Evolutionary conservation across 257 asterid species (phyloP), one percentile per base, ranked within the genome.

Genomic region (Nyctanthes arbortristis): DNA sequence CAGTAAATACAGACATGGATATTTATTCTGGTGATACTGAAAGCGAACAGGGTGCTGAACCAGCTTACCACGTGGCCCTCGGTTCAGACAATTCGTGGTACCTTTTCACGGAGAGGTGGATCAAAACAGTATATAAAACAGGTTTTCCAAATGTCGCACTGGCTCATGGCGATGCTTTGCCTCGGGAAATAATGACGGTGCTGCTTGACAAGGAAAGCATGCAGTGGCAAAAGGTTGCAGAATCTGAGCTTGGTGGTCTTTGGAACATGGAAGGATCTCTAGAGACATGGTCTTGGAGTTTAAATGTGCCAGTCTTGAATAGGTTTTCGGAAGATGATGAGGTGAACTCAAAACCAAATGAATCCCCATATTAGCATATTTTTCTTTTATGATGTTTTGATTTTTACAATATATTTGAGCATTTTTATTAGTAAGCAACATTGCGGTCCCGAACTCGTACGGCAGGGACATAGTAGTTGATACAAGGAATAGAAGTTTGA

Each of bases 231-330:
- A 94, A 84, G 84, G 81, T 91, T 57, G 92, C 89, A 28, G 95
- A 86, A 76, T 94, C 97, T 73, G 97, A 84, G 67, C 77, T 86
- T 72, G 97, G 99, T 69, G 92, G 87, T 73, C 82, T 94, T 31
- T 91, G 96, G 97, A 69, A 87, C 88, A 89, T 81, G 96, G 97
- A 89, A 67, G 99, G 99, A 80, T 91, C 97, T 67, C 90, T 91
- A 6, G 97, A 94, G 81, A 94, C 97, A 13, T 94, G 99, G 99
- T 91, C 99, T 73, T 94, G 99, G 97, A 94, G 99, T 81, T 81
- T 94, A 79, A 94, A 94, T 56, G 99, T 94, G 75, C 97, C 96
- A 61, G 95, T 93, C 45, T 76, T 86, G 73, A 93, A 94, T 80
- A 93, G 96, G 81, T 95, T 94, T 74, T 89, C 96, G 47, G 89